Evolutionary conservation across 2,329 filamentous ascomycete genomes (phyloP), one percentile per base, ranked within the genome.

Genomic region (Botrytis tulipae): DNA sequence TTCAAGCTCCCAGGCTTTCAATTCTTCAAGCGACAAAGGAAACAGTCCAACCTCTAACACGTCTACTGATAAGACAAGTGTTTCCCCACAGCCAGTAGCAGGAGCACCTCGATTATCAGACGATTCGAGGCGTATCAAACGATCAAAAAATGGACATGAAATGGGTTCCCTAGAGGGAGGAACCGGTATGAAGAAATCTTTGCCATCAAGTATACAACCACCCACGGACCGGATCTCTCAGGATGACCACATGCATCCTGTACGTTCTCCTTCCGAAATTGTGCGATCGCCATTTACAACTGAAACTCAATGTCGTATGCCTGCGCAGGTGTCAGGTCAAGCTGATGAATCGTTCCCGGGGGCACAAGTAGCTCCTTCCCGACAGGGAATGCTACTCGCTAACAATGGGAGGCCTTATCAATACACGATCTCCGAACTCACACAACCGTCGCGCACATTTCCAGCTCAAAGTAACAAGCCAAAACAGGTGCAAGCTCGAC

Each of bases 331-430:
- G 32, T 4, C 32, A 60, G 8, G 9, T 35, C 32, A 22, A 60
- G 29, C 32, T 60, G 14, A 4, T 29, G 10, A 9, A 35, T 22
- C 4, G 14, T 14, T 8, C 54, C 4, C 1, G 6, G 54, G 3
- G 0, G 29, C 20, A 20, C 7, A 4, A 35, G 9, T 59, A 6
- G 8, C 16, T 9, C 0, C 4, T 32, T 3, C 9, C 22, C 22
- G 9, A 29, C 54, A 35, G n/a, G 16, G 14, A 59, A 20, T 32
- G n/a, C 2, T 22, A 59, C 5, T 7, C 25, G 25, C 12, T 16
- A 54, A n/a, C 12, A n/a, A 16, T 54, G 25, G 12, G 4, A 54
- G 25, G 16, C 48, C 48, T 54, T 54, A n/a, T n/a, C 4, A 54
- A 54, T 16, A n/a, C 10, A 5, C 12, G 14, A 16, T 14, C 14